Conservation (phyloP, 2,329 filamentous ascomycete genomes). For the Parasarocladium wereldwijsianum region DNA sequence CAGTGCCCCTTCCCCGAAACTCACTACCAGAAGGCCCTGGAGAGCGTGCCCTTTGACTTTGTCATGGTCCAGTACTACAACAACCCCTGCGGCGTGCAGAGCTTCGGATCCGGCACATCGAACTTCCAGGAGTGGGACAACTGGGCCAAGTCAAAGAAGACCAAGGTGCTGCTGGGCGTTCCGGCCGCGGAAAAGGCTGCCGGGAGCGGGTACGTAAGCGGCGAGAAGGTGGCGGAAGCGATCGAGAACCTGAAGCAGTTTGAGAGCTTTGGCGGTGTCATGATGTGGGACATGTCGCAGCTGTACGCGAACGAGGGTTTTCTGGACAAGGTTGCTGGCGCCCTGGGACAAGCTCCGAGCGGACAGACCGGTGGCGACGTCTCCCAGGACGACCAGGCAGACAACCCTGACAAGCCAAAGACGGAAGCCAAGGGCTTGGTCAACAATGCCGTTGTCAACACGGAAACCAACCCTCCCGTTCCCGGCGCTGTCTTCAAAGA, state of each 20-base stretch:
- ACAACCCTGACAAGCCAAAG: too few relatives aligned
- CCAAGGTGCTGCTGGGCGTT: constrained; percentile 47
- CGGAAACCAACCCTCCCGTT: too few relatives aligned
- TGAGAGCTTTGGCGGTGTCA: constrained; percentile 48
- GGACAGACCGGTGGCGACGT: too few relatives aligned
- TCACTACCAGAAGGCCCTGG: constrained; percentile 41
- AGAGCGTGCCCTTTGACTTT: constrained; percentile 42
- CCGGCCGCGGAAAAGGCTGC: constrained; percentile 40
- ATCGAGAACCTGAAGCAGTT: constrained; percentile 39
- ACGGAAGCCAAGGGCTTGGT: too few relatives aligned
- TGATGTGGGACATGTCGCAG: constrained; percentile 56
- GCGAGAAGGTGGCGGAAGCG: constrained; percentile 29
- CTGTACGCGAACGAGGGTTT: constrained; percentile 43
- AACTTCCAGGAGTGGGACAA: constrained; percentile 51
- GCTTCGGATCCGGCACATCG: constrained; percentile 32
- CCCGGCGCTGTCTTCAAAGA: too few relatives aligned
- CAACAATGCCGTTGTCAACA: too few relatives aligned
- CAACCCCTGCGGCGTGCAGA: constrained; percentile 47
- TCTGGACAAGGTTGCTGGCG: constrained; percentile 26
- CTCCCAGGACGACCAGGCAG: too few relatives aligned
- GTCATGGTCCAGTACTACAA: constrained; percentile 55
- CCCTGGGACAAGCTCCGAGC: constrained; percentile 13
- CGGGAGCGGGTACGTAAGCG: constrained; percentile 38
- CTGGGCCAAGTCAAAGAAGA: constrained; percentile 45
- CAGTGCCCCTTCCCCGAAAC: constrained; percentile 54